Base-by-base conservation (phyloP, 176 grass and related monocot species). In the Carex pumila region DNA sequence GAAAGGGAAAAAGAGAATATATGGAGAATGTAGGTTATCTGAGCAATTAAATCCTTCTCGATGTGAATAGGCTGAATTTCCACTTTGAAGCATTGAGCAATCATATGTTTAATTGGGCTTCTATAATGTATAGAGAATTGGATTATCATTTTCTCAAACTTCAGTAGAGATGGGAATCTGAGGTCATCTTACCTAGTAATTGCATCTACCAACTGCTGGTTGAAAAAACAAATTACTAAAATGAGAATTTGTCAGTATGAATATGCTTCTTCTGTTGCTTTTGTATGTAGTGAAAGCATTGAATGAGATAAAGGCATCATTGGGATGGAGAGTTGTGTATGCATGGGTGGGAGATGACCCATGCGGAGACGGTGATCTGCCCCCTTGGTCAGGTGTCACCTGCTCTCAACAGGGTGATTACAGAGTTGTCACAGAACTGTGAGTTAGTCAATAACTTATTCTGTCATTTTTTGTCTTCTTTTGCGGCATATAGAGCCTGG, bases 241-340 rank as follows among this genome's bases (percentile, higher is more conserved):
- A 9, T 6, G 18, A 7, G 18, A 14, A 65, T 71, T 45, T 7
- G 10, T 86, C 31, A 31, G 55, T 83, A 29, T 84, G 61, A 50
- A 15, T 64, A 82, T 21, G 37, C 18, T 83, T 36, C 13, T 56
- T 79, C 15, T 47, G 15, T 45, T 71, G 50, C 29, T 56, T 87
- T 86, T 81, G 66, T 61, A n/a, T 89, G 86, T 89, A 99, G 96
- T 99, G 81, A 99, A 99, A 94, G 96, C 96, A 25, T 81, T 99
- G 83, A 95, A 99, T 82, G 96, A 99, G 82, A 94, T 99, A 84
- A 99, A 99, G 79, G 86, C 96, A 47, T 95, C 85, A 6, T 87
- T 99, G 85, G 96, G 96, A 31, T 99, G 96, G 96, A 95, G 96
- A 77, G 93, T 96, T 71, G 97, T 99, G 43, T 99, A 99, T 87